These are phyloP conservation scores for Lycium ferocissimum DNA, from an alignment of 257 asterid species.

Conservation along the genomic window DNA sequence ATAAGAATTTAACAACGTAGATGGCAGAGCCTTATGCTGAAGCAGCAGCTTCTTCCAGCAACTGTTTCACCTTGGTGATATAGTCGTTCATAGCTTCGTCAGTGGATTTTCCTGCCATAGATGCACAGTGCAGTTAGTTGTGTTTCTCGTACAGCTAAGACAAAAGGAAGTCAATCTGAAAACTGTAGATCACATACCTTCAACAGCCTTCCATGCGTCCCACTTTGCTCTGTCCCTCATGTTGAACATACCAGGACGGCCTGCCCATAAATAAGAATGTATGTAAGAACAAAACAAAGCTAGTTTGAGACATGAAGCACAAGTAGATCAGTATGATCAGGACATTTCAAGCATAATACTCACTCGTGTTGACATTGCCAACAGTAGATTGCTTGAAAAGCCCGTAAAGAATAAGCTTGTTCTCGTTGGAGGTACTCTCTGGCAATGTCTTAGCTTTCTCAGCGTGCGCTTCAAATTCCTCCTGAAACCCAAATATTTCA, in stretches of 20 bases:
- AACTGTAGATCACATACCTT: conserved; percentile 55
- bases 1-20: neutral
- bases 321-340: neutral
- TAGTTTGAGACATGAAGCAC: neutral
- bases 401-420: conserved; percentile 81
- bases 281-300: neutral
- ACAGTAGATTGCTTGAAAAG: conserved; percentile 85
- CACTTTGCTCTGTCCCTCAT: conserved; percentile 91
- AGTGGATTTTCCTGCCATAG: conserved; percentile 67
- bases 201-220: conserved; percentile 99
- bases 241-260: conserved; percentile 88
- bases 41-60: conserved; percentile 66
- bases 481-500: conserved; percentile 49
- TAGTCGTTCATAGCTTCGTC: conserved; percentile 88
- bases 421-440: conserved; percentile 66
- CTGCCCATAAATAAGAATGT: conserved; percentile 46
- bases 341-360: conserved; percentile 33
- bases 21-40: conserved; percentile 30
- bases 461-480: conserved; percentile 89
- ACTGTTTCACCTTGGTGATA: conserved; percentile 92
- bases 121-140: neutral
- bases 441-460: conserved; percentile 91
- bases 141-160: neutral
- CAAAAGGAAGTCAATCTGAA: neutral
- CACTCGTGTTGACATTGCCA: conserved; percentile 80